phyloP scores from a whole-genome alignment of 495 filamentous ascomycete genomes.

The Penicillium lagena region DNA sequence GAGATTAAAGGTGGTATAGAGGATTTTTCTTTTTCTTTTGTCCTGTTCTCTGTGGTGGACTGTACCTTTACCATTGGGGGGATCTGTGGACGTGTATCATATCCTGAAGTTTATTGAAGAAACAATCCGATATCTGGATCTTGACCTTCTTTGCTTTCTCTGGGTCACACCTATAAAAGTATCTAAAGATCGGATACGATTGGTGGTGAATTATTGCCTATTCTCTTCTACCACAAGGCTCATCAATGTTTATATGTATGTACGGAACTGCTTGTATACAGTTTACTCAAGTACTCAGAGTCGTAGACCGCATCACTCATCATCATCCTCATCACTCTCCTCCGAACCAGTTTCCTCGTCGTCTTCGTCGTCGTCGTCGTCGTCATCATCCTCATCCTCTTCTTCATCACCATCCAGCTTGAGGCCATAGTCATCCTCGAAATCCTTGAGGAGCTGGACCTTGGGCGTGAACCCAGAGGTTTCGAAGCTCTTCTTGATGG shows the following conservation, averaged over 20 bases:
- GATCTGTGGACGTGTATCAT: too few species aligned
- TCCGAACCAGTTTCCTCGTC: conserved; percentile 38
- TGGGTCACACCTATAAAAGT: too few species aligned
- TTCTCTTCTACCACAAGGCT: neutral
- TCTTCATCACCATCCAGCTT: conserved; percentile 62
- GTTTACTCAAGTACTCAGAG: too few species aligned
- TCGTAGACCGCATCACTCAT: conserved; percentile 10
- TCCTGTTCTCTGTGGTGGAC: too few species aligned
- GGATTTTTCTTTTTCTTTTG: too few species aligned
- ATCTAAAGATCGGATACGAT: too few species aligned
- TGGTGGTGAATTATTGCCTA: too few species aligned
- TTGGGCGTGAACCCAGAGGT: conserved; percentile 71
- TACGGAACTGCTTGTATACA: neutral
- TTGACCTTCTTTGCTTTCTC: too few species aligned
- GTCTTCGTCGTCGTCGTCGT: conserved; percentile 48
- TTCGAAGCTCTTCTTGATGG: conserved; percentile 63
- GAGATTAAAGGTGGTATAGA: too few species aligned
- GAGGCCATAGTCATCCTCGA: conserved; percentile 89
- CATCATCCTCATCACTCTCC: conserved; percentile 23
- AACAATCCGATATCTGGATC: too few species aligned
- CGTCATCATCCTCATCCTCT: conserved; percentile 59
- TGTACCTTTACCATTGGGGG: too few species aligned
- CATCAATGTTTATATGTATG: neutral
- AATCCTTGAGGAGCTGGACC: conserved; percentile 67
- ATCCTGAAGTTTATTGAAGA: too few species aligned